Evolutionary conservation across 2,329 filamentous ascomycete species (phyloP), one percentile per base, ranked within the genome.

Genomic region (Arthroderma sp.): DNA sequence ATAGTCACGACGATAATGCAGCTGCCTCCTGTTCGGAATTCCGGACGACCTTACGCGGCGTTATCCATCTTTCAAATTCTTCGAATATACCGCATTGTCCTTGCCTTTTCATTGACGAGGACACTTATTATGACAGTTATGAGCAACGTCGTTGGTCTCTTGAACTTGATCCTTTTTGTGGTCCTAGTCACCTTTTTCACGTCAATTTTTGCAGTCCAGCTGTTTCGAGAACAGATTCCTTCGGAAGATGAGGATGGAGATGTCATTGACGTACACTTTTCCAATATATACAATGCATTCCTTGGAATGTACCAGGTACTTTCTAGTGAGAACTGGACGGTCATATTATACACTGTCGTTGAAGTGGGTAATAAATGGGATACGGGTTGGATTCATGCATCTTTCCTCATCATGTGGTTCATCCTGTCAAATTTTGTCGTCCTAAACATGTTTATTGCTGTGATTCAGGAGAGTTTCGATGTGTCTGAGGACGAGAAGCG

Each of bases 361-460:
- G 68, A 74, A 4, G 81, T 78, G 54, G 80, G 84, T 6, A 73
- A 72, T 6, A 56, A 59, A 4, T 77, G 72, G 52, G 72, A 80
- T 34, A 93, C 85, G n/a, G 77, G 84, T 6, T 96, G 91, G 89
- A 87, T 96, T 46, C 87, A 85, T 6, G 87, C 89, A 6, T 73
- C 85, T 1, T 95, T 98, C 55, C 74, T 94, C 53, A 85, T 95
- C 50, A 75, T 88, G 53, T 98, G 91, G 91, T 96, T 94, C 63
- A 91, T 94, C 46, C 74, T 98, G 37, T 76, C 87, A 4, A 95
- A 93, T 62, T 89, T 96, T 60, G 94, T 98, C 66, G 77, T 96
- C 49, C 69, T 98, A 68, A 98, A 96, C 60, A 98, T 98, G 91
- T 98, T 98, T 71, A 96, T 98, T 84, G 91, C 91, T 72, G 91